These are phyloP conservation scores for Cocos nucifera DNA, from an alignment of 176 grass and related monocot genomes.

Conservation along the genomic window DNA sequence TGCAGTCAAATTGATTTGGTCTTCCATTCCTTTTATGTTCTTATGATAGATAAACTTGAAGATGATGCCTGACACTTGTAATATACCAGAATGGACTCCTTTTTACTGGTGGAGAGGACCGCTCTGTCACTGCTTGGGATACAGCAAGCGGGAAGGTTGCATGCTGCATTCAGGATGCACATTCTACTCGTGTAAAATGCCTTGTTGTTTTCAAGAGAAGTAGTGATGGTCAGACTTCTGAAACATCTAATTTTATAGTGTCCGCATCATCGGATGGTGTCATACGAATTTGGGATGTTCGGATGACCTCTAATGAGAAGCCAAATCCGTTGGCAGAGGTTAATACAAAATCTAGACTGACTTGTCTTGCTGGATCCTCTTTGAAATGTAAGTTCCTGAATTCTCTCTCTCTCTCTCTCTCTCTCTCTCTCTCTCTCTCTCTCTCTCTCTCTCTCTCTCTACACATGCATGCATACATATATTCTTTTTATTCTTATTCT, in stretches of 20 bases:
- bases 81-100: conserved; percentile 51
- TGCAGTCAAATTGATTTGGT: too few relatives aligned
- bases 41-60: too few relatives aligned
- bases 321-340: conserved; percentile 59
- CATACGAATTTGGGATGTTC: conserved; percentile 77
- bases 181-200: conserved; percentile 76
- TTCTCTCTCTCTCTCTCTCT: not conserved
- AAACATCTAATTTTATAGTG: conserved; percentile 43
- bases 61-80: not conserved
- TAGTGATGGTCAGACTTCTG: conserved; percentile 23
- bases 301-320: conserved; percentile 46
- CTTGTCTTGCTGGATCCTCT: conserved; percentile 78
- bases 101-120: conserved; percentile 80
- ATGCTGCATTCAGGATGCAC: conserved; percentile 57
- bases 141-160: conserved; percentile 56
- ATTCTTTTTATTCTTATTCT: not conserved
- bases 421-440: too few relatives aligned
- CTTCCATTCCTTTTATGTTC: too few relatives aligned
- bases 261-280: conserved; percentile 90
- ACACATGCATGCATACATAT: not conserved
- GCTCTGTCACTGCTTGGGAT: conserved; percentile 72
- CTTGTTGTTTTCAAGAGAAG: conserved; percentile 36
- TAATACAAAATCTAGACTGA: conserved; percentile 85
- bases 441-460: too few relatives aligned
- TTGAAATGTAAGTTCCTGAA: conserved; percentile 60